Evolutionary conservation across 1,139 yeast species (phyloP), one percentile per base, ranked within the genome.

Genomic region (Pichia sp.): DNA sequence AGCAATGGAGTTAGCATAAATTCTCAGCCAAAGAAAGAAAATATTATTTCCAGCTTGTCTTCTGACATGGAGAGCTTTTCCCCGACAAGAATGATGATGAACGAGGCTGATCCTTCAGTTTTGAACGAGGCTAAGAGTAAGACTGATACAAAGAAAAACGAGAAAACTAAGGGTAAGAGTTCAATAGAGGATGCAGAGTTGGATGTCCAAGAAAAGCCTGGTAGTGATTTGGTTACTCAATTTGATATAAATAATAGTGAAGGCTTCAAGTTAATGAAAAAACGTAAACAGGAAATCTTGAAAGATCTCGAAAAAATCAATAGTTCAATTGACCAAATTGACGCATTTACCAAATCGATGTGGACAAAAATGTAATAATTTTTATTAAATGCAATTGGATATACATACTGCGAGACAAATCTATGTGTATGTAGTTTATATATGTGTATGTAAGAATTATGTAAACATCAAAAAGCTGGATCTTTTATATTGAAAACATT

Each of bases 221-320:
- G 54, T 68, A 7, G 62, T 61, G 36, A 68, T 66, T 32, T 71
- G 67, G 46, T 34, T 13, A 41, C 49, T 4, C 49, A 43, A 43
- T 54, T 69, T 23, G 71, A 72, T 53, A 67, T 79, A 36, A 79
- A 77, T 62, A 72, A 74, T 56, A 74, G 75, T 56, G 73, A 70
- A 36, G 74, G 75, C 51, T 78, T 80, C 51, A 73, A 70, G 13
- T 64, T 63, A 26, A 69, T 80, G 48, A 69, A 71, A 50, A 64
- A 64, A 13, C 73, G 72, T 23, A 77, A 78, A 19, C 71, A 72
- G n/a, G 64, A 66, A 29, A 73, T 79, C 1, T 67, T 75, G 15
- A 65, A 60, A n/a, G 71, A 72, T 52, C 68, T 80, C 42, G 75
- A 74, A 40, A 67, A 67, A 15, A 77, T 80, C 3, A 77, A 77